Evolutionary conservation across 257 asterid species (phyloP).

Genomic region (Nicotiana attenuata): DNA sequence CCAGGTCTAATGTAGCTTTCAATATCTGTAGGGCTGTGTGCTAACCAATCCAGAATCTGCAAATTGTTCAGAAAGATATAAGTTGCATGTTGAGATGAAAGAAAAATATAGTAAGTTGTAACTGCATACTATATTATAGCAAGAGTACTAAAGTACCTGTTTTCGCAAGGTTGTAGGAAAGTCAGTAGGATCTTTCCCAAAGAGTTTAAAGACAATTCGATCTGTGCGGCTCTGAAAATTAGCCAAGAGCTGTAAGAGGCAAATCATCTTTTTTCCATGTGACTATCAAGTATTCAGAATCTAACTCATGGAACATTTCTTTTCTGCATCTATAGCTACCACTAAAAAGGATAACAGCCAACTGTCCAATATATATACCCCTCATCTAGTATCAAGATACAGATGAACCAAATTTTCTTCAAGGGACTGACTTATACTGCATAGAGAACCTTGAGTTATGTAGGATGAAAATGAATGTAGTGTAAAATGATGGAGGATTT

Average conservation of each 20-base stretch:
- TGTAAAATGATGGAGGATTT: neutral
- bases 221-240: conserved; percentile 70
- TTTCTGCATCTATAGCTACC: neutral
- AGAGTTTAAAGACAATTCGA: conserved; percentile 80
- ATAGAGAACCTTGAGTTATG: neutral
- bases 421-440: neutral
- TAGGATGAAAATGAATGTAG: neutral
- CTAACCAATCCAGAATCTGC: conserved; percentile 95
- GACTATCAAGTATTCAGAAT: neutral
- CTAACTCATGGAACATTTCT: neutral
- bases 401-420: neutral
- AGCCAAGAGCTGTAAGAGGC: conserved; percentile 10
- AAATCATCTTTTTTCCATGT: neutral
- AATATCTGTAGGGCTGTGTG: conserved; percentile 83
- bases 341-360: neutral
- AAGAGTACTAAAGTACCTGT: conserved; percentile 44
- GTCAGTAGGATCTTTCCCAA: conserved; percentile 79
- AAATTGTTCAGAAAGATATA: conserved; percentile 4
- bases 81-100: neutral
- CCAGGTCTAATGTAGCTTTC: conserved; percentile 98
- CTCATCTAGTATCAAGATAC: neutral
- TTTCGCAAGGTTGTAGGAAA: conserved; percentile 61
- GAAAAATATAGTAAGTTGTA: neutral
- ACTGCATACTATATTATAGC: neutral
- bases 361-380: neutral